Conservation (phyloP, 495 filamentous ascomycete species). For the Melanomma pulvis-pyrius region DNA sequence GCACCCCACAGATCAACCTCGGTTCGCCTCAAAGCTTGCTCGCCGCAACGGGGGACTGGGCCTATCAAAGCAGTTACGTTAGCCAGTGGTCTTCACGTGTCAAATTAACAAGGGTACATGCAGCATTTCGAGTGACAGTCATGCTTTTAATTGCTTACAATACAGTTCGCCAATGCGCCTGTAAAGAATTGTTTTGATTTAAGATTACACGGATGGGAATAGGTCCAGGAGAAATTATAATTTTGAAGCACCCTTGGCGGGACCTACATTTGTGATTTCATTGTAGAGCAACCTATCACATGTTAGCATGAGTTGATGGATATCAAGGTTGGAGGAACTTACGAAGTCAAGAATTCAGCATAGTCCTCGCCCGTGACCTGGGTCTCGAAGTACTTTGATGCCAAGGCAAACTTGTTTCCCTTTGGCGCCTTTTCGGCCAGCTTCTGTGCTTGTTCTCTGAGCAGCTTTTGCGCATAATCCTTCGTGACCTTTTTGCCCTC, state of each 20-base stretch:
- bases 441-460: slow-evolving; percentile 82
- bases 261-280: slow-evolving; percentile 85
- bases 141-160: slow-evolving; percentile 15
- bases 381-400: slow-evolving; percentile 85
- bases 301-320: slow-evolving; percentile 20
- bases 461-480: slow-evolving; percentile 79
- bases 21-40: slow-evolving; percentile 32
- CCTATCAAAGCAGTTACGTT: slow-evolving; percentile 11
- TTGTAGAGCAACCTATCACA: slow-evolving; percentile 77
- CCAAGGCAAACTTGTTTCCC: slow-evolving; percentile 90
- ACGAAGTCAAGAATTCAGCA: slow-evolving; percentile 92
- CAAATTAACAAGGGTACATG: background rate
- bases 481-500: slow-evolving; percentile 95
- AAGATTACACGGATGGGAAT: slow-evolving; percentile 2
- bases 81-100: background rate
- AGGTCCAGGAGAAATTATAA: slow-evolving; percentile 54
- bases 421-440: slow-evolving; percentile 74
- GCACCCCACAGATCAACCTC: background rate
- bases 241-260: slow-evolving; percentile 67
- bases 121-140: background rate
- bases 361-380: slow-evolving; percentile 98
- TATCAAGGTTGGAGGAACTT: slow-evolving; percentile 43
- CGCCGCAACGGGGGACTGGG: slow-evolving; percentile 26
- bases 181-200: background rate
- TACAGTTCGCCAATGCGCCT: slow-evolving; percentile 7